These are phyloP conservation scores for grape (Vitis vinifera) DNA, from an alignment of 164 flowering plant species.

Conservation along the genomic window DNA sequence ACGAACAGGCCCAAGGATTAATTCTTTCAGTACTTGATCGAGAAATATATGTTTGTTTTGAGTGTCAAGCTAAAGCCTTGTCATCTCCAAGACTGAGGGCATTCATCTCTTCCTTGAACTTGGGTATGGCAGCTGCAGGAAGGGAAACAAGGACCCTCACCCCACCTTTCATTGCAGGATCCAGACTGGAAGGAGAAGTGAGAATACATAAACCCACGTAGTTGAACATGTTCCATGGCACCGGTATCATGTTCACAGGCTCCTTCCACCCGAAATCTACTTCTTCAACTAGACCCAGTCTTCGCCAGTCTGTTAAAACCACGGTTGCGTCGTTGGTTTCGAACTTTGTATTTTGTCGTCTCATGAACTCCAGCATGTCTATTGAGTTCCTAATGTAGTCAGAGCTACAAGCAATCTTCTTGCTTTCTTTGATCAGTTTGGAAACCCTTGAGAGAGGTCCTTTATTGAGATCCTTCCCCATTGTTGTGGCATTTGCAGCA, in stretches of 20 bases:
- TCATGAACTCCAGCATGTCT: constrained; percentile 11
- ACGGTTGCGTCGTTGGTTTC: constrained; percentile 17
- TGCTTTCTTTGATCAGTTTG: constrained; percentile 30
- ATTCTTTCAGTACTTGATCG: too few relatives aligned
- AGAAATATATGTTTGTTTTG: too few relatives aligned
- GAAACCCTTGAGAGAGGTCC: constrained; percentile 17
- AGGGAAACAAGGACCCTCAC: constrained; percentile 30
- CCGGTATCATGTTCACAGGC: constrained; percentile 23
- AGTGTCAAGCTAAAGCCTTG: not conserved
- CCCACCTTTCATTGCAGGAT: constrained; percentile 28
- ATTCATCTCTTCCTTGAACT: constrained; percentile 38
- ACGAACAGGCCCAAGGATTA: too few relatives aligned
- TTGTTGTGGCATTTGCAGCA: constrained; percentile 6
- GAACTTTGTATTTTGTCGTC: not conserved
- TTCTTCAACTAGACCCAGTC: constrained; percentile 27
- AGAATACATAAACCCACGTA: constrained; percentile 25
- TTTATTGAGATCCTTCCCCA: constrained; percentile 22
- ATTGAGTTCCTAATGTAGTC: constrained; percentile 10
- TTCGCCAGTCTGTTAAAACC: constrained; percentile 39
- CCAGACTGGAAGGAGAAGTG: constrained; percentile 26
- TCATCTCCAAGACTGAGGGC: constrained; percentile 13
- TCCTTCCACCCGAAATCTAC: constrained; percentile 31
- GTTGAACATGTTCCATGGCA: constrained; percentile 25
- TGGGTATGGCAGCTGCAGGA: constrained; percentile 31
- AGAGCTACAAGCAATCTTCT: constrained; percentile 7